These are phyloP conservation scores for Hansenula anomala DNA, from an alignment of 1,139 yeast genomes.

Conservation along the genomic window DNA sequence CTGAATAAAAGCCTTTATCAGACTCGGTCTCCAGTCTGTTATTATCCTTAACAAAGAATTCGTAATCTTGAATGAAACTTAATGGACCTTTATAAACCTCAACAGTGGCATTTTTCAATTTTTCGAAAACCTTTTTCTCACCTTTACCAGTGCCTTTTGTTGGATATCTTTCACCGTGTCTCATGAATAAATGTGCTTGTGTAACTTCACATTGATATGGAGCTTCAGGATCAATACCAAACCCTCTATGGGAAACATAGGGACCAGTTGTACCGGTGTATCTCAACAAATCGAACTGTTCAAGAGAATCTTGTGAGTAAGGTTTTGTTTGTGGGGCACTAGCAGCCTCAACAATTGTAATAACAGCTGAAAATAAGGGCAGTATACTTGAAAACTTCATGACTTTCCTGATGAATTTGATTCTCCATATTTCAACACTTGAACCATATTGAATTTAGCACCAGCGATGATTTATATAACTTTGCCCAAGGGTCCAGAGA, in stretches of 20 bases:
- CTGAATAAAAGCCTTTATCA: conserved; percentile 30
- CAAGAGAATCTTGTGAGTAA: conserved; percentile 26
- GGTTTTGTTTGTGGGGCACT: conserved; percentile 5
- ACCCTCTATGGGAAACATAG: conserved; percentile 34
- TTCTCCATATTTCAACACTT: too few relatives aligned
- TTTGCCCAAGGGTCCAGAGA: too few relatives aligned
- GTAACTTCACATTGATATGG: conserved; percentile 54
- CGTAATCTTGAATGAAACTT: conserved; percentile 33
- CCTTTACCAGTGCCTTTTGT: conserved; percentile 27
- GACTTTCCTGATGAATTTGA: too few relatives aligned
- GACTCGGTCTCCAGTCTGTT: conserved; percentile 24
- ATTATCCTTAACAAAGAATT: conserved; percentile 23
- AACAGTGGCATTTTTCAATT: conserved; percentile 23
- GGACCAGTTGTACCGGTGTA: conserved; percentile 42
- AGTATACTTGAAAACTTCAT: not conserved
- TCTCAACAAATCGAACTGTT: conserved; percentile 27
- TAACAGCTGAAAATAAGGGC: not conserved
- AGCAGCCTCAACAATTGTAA: not conserved
- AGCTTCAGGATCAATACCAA: conserved; percentile 34
- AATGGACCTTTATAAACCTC: conserved; percentile 28
- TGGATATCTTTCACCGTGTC: conserved; percentile 79
- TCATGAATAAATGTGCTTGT: conserved; percentile 57
- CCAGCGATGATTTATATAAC: too few relatives aligned
- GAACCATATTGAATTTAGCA: too few relatives aligned
- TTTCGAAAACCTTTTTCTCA: conserved; percentile 16